phyloP scores from a whole-genome alignment of 164 flowering plant species.

The Cinnamomum micranthum region DNA sequence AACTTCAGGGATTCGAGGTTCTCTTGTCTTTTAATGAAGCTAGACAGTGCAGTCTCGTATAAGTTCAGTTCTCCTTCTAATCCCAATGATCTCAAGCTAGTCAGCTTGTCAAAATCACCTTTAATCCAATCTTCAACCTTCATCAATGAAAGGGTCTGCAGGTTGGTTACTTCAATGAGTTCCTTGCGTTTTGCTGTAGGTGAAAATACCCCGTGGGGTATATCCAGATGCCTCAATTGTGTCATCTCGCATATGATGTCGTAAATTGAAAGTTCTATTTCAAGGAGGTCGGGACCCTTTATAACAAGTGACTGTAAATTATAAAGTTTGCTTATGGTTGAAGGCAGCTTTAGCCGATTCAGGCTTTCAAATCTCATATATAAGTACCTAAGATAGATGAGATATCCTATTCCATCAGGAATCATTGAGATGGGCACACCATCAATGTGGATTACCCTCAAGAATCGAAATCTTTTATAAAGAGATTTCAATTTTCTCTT shows the following conservation, averaged over 20 bases:
- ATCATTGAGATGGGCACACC: background rate
- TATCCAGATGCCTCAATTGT: conserved; percentile 4
- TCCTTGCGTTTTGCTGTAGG: background rate
- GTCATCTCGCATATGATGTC: no score
- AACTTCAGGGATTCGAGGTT: background rate
- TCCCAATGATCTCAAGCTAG: conserved; percentile 1
- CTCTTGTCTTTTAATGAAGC: background rate
- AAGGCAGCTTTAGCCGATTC: background rate
- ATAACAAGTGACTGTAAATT: background rate
- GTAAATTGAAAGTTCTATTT: no score
- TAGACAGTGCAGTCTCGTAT: background rate
- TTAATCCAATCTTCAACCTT: background rate
- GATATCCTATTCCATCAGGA: conserved; percentile 3
- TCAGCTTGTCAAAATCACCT: background rate
- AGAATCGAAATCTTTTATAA: background rate
- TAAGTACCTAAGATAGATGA: conserved; percentile 12
- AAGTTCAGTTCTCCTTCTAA: background rate
- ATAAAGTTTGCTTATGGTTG: background rate
- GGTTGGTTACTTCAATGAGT: background rate
- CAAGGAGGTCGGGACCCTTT: no score
- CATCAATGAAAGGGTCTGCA: background rate
- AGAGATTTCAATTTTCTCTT: background rate
- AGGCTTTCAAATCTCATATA: background rate
- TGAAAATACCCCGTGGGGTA: background rate
- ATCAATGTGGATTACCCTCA: conserved; percentile 8